Percentiles rank a stretch among this genome's conserved stretches.
Evolutionary conservation across 2,329 filamentous ascomycete species (phyloP).

Genomic region (Penicillium sclerotiorum): DNA sequence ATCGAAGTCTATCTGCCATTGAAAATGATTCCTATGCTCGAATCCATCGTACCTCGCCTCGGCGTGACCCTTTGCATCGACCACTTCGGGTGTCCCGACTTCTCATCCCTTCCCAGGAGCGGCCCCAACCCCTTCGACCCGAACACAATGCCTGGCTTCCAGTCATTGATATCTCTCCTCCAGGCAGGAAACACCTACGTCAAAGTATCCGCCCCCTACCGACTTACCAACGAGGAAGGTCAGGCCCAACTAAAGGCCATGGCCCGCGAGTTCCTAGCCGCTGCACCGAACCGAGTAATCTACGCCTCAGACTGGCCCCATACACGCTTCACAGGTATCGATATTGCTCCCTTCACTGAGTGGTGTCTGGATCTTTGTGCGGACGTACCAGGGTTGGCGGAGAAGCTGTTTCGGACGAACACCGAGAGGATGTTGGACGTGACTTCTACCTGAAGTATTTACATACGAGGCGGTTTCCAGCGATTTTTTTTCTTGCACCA

Average conservation of each 20-base stretch:
- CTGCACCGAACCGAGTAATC: conserved; percentile 52
- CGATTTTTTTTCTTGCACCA: too few species aligned
- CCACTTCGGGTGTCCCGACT: conserved; percentile 58
- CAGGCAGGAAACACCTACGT: conserved; percentile 55
- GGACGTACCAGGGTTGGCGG: conserved; percentile 46
- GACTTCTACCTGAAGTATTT: too few species aligned
- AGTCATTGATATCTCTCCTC: conserved; percentile 52
- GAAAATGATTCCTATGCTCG: conserved; percentile 52
- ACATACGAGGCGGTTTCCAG: too few species aligned
- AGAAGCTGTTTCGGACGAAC: conserved; percentile 59
- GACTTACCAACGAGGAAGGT: conserved; percentile 51
- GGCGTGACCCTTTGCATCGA: conserved; percentile 60
- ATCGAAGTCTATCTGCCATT: conserved; percentile 62
- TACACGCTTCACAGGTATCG: conserved; percentile 61
- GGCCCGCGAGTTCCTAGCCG: conserved; percentile 52
- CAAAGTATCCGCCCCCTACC: conserved; percentile 63
- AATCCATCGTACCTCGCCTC: conserved; percentile 53
- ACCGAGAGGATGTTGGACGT: conserved; percentile 56
- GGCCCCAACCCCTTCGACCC: conserved; percentile 36
- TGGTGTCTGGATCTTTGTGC: conserved; percentile 58
- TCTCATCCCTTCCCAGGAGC: conserved; percentile 26
- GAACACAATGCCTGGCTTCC: conserved; percentile 54
- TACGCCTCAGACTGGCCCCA: conserved; percentile 69
- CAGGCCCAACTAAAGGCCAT: conserved; percentile 53
- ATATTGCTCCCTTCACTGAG: conserved; percentile 59